These are phyloP conservation scores for Komagataea norvegica DNA, from an alignment of 1,139 yeast species.

Conservation along the genomic window DNA sequence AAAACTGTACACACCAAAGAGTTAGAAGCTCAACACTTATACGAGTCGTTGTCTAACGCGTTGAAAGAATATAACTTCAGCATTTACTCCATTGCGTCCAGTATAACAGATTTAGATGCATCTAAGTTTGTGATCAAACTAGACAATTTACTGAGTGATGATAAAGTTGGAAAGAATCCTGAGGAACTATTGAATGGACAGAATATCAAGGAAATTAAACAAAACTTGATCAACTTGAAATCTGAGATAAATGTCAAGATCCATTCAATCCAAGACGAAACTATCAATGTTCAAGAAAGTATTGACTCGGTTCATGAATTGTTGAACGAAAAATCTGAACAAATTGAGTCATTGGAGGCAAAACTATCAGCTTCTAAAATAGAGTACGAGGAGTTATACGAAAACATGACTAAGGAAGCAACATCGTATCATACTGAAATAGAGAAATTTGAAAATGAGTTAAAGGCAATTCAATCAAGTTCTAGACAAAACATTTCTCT, in stretches of 20 bases:
- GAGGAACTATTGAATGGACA: conserved; percentile 35
- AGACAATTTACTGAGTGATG: conserved; percentile 30
- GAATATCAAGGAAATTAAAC: conserved; percentile 27
- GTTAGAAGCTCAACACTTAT: conserved; percentile 41
- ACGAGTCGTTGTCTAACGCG: conserved; percentile 47
- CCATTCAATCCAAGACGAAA: conserved; percentile 55
- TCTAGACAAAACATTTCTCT: conserved; percentile 52
- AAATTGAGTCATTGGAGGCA: conserved; percentile 56
- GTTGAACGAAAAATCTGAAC: conserved; percentile 52
- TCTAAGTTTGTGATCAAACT: conserved; percentile 36
- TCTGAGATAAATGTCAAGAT: conserved; percentile 44
- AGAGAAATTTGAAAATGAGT: conserved; percentile 59
- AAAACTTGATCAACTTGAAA: conserved; percentile 40
- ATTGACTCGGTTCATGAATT: conserved; percentile 53
- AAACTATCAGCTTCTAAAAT: conserved; percentile 49
- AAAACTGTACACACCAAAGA: conserved; percentile 43
- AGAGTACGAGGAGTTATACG: conserved; percentile 54
- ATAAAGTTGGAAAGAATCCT: conserved; percentile 38
- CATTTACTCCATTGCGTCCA: conserved; percentile 42
- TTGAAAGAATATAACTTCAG: conserved; percentile 53
- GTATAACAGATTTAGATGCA: conserved; percentile 24
- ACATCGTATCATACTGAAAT: conserved; percentile 57
- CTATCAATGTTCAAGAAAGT: conserved; percentile 53
- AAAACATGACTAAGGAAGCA: conserved; percentile 51
- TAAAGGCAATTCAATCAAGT: conserved; percentile 47